Percentiles rank a stretch among this genome's conserved stretches.
Conservation (phyloP, 345 rosid genomes). For the Pelargonium nanum region DNA sequence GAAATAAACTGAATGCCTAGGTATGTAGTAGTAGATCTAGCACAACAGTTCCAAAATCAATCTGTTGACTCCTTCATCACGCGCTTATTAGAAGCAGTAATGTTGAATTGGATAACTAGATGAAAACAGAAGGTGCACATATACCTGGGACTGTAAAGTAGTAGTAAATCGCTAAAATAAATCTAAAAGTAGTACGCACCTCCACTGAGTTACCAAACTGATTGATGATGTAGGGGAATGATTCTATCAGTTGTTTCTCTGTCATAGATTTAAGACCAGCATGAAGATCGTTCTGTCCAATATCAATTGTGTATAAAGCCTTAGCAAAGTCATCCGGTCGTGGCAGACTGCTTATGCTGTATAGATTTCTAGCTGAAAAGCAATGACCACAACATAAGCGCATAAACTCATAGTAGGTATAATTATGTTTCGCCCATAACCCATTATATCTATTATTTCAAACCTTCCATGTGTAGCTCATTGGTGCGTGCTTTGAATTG, state of each 20-base stretch:
- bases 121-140: too few species aligned
- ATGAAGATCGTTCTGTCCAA: conserved; percentile 3
- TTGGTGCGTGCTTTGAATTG: neutral
- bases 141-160: neutral
- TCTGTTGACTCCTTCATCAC: too few species aligned
- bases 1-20: too few species aligned
- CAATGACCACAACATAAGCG: neutral
- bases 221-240: neutral
- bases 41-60: too few species aligned
- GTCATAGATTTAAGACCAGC: neutral
- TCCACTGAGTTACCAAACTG: neutral
- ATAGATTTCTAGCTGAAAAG: neutral
- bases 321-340: neutral
- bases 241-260: neutral
- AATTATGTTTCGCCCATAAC: neutral
- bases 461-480: neutral
- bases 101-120: too few species aligned
- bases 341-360: neutral
- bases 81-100: too few species aligned
- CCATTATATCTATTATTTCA: too few species aligned
- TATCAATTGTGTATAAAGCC: neutral
- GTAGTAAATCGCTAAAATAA: neutral
- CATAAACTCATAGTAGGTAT: neutral
- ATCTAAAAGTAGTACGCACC: neutral
- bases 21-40: too few species aligned